Evolutionary conservation across 208 protist genomes (phyloP).

Genomic region (Leishmania turanica): DNA sequence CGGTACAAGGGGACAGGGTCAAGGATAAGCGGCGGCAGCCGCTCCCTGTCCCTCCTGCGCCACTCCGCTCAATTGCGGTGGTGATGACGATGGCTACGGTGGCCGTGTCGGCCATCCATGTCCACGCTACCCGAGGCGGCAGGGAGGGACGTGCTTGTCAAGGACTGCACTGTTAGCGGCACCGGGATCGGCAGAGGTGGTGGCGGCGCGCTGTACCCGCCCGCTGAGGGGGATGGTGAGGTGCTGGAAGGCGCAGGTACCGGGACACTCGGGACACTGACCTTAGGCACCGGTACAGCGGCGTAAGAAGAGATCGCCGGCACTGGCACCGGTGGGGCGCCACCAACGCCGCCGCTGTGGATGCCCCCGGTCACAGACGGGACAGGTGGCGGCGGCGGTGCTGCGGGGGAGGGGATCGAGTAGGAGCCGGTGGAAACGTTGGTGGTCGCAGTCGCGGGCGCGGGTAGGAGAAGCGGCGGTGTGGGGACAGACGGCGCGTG

Average conservation of each 20-base stretch:
- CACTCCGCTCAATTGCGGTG: background rate
- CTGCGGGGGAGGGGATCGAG: background rate
- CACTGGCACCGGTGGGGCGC: constrained; percentile 31
- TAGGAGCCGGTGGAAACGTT: background rate
- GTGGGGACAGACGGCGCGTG: constrained; percentile 9
- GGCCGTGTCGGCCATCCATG: background rate
- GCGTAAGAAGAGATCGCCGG: background rate
- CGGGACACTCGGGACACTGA: constrained; percentile 6
- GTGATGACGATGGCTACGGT: constrained; percentile 10
- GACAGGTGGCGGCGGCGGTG: constrained; percentile 1
- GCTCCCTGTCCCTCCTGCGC: background rate
- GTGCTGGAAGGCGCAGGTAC: background rate
- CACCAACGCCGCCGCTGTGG: background rate
- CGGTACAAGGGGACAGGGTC: background rate
- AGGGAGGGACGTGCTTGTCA: constrained; percentile 3
- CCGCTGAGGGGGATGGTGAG: background rate
- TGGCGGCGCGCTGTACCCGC: background rate
- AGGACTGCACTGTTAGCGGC: constrained; percentile 27
- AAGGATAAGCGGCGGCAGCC: background rate
- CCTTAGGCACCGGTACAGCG: constrained; percentile 1
- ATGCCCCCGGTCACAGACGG: background rate
- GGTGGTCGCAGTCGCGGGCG: background rate
- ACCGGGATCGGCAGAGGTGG: constrained; percentile 9
- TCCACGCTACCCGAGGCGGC: background rate
- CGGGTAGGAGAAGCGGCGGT: background rate